Conservation (phyloP, 768 basidiomycete genomes). For the Rhodocollybia butyracea region DNA sequence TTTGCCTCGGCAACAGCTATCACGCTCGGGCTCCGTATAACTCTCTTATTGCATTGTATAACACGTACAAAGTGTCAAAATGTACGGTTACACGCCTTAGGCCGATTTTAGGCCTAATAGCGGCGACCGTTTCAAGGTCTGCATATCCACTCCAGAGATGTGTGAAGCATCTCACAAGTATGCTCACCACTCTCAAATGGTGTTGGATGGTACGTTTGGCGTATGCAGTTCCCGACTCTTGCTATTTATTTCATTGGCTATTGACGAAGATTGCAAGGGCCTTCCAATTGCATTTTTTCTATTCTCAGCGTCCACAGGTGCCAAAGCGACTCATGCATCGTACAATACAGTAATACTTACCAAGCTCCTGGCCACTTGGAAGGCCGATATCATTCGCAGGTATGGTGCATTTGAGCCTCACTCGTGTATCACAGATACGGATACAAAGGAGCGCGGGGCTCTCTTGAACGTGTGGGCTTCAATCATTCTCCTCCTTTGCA, state of each 20-base stretch:
- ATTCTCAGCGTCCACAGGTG: constrained; percentile 28
- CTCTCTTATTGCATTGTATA: no score
- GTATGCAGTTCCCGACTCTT: constrained; percentile 18
- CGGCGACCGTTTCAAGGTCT: constrained; percentile 26
- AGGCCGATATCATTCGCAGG: constrained; percentile 7
- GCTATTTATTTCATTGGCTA: constrained; percentile 28
- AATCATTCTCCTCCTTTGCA: constrained; percentile 31
- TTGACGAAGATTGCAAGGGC: constrained; percentile 23
- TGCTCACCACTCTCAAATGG: constrained; percentile 15
- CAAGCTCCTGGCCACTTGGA: constrained; percentile 23
- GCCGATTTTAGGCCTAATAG: no score
- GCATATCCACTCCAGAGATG: constrained; percentile 27
- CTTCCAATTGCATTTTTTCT: constrained; percentile 30
- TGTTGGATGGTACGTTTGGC: constrained; percentile 22
- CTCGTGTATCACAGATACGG: constrained; percentile 26
- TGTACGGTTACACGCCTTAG: no score
- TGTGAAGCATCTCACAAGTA: constrained; percentile 18
- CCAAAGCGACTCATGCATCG: constrained; percentile 21
- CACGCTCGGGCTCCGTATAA: no score
- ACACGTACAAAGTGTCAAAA: no score
- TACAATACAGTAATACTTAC: constrained; percentile 22
- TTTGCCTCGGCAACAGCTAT: no score
- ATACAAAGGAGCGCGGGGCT: constrained; percentile 19
- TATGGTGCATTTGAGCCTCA: constrained; percentile 17
- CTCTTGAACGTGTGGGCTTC: constrained; percentile 25